Percentiles rank a stretch among this genome's conserved stretches.
Conservation (phyloP, 2,329 filamentous ascomycete species). For the Fusarium scirpi region DNA sequence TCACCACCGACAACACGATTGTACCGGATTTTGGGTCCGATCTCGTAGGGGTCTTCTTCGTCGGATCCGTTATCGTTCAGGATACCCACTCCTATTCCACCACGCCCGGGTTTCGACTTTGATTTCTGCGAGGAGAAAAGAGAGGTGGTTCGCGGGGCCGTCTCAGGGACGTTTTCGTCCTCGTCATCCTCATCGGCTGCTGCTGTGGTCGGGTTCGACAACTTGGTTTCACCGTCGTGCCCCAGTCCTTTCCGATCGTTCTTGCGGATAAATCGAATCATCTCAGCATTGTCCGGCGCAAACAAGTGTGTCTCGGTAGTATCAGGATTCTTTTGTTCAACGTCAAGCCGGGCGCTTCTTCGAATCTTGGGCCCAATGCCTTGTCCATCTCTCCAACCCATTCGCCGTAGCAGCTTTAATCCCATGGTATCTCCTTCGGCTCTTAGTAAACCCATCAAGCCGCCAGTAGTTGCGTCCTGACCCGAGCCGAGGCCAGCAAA, state of each 20-base stretch:
- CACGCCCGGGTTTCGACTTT: slow-evolving; percentile 64
- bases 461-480: slow-evolving; percentile 64
- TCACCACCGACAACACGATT: slow-evolving; percentile 84
- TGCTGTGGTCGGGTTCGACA: slow-evolving; percentile 53
- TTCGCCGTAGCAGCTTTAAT: slow-evolving; percentile 83
- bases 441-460: slow-evolving; percentile 78
- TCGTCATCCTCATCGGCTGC: slow-evolving; percentile 54
- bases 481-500: slow-evolving; percentile 83
- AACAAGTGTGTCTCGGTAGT: slow-evolving; percentile 75
- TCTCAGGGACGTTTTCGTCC: slow-evolving; percentile 53
- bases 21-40: slow-evolving; percentile 91
- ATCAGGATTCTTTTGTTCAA: slow-evolving; percentile 54
- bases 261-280: slow-evolving; percentile 75
- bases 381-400: slow-evolving; percentile 97
- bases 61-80: slow-evolving; percentile 95
- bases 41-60: slow-evolving; percentile 92
- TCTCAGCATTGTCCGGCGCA: slow-evolving; percentile 81
- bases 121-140: slow-evolving; percentile 55
- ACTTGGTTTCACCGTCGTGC: slow-evolving; percentile 68
- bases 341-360: slow-evolving; percentile 75
- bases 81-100: slow-evolving; percentile 87
- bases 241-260: slow-evolving; percentile 78
- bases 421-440: slow-evolving; percentile 86
- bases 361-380: slow-evolving; percentile 90
- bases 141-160: slow-evolving; percentile 19